phyloP scores from a whole-genome alignment of 192 early-diverging fungal species.

The Rhizophagus prolifer region DNA sequence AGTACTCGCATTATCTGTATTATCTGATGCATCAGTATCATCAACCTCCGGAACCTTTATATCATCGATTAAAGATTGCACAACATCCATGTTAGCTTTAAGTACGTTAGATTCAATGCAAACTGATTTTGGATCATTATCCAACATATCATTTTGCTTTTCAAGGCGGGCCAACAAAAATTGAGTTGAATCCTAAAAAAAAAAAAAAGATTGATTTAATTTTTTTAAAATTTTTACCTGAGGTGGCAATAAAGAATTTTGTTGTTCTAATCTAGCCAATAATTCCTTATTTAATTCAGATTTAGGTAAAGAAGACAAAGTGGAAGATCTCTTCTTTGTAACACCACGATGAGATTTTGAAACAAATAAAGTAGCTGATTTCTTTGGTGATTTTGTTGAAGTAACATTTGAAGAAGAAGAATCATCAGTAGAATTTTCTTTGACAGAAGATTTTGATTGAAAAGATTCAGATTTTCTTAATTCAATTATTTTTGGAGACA shows the following conservation, averaged over 20 bases:
- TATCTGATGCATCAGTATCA: not conserved
- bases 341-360: not conserved
- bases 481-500: conserved; percentile 27
- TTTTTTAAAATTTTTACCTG: conserved; percentile 38
- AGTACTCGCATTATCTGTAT: too few relatives aligned
- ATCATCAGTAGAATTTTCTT: not conserved
- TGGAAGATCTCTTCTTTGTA: not conserved
- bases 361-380: not conserved
- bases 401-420: not conserved
- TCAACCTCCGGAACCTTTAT: conserved; percentile 6
- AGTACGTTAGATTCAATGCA: conserved; percentile 61
- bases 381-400: not conserved
- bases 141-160: conserved; percentile 57
- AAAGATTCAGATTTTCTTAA: conserved; percentile 17
- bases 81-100: conserved; percentile 52
- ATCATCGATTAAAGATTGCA: conserved; percentile 50
- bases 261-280: conserved; percentile 52
- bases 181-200: conserved; percentile 49
- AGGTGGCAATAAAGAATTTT: conserved; percentile 54
- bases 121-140: conserved; percentile 59
- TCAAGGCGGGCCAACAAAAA: conserved; percentile 60
- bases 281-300: conserved; percentile 35
- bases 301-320: conserved; percentile 2
- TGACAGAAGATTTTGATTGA: not conserved
- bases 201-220: not conserved